phyloP scores from a whole-genome alignment of 78 protist genomes.

The Dictyostelium brefeldianum region DNA sequence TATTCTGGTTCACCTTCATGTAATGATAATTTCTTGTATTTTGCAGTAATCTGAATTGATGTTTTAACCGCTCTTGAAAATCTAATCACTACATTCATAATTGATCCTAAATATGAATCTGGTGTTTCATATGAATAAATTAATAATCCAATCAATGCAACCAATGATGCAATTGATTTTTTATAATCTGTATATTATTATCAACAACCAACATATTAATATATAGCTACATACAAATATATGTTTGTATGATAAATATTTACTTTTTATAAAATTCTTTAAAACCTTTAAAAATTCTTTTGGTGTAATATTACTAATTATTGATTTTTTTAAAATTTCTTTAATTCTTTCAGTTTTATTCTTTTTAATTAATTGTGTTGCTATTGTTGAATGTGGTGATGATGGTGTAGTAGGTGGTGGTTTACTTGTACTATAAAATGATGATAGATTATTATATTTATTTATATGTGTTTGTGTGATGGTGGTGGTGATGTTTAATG shows the following conservation, averaged over 20 bases:
- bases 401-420: neutral
- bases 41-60: neutral
- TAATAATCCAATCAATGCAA: neutral
- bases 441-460: no score
- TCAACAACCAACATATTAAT: neutral
- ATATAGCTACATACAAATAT: neutral
- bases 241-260: neutral
- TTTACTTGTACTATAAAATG: neutral
- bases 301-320: neutral
- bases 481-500: neutral
- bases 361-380: neutral
- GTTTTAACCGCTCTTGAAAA: neutral
- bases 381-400: neutral
- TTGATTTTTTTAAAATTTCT: neutral
- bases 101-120: neutral
- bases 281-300: neutral
- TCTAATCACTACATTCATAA: neutral
- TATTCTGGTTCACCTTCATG: neutral
- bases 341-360: neutral
- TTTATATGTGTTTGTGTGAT: neutral
- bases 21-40: neutral
- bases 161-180: neutral
- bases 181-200: neutral
- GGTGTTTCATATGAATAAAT: constrained; percentile 3
- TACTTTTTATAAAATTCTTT: neutral